A percentile compares a stretch with the other conserved stretches of the same genome.
Evolutionary conservation across 2,329 filamentous ascomycete genomes (phyloP).

Genomic region (Dactylellina cionopaga): DNA sequence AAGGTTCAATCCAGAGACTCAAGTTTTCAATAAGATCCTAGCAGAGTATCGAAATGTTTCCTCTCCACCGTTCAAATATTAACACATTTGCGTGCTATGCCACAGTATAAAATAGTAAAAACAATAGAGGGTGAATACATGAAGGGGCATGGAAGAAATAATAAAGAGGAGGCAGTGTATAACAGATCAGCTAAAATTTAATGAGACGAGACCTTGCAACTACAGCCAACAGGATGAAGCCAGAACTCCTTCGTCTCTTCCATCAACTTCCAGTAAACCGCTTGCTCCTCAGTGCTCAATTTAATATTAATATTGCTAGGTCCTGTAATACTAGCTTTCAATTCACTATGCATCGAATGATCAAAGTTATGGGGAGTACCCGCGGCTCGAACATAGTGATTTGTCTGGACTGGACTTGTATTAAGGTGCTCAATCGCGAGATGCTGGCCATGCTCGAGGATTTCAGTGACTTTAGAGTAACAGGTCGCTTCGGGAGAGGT

Average conservation of each 20-base stretch:
- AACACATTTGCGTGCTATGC: too few species aligned
- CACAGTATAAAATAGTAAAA: too few species aligned
- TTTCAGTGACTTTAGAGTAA: constrained; percentile 18
- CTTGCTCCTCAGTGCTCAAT: constrained; percentile 21
- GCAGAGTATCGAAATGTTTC: too few species aligned
- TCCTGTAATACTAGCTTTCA: constrained; percentile 2
- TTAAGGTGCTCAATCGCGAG: constrained; percentile 21
- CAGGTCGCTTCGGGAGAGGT: constrained; percentile 11
- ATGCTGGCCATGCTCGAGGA: constrained; percentile 39
- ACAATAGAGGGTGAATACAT: too few species aligned
- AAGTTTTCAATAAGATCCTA: too few species aligned
- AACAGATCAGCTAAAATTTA: too few species aligned
- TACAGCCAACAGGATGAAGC: constrained; percentile 24
- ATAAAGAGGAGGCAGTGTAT: too few species aligned
- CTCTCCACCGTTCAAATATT: too few species aligned
- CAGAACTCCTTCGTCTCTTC: constrained; percentile 18
- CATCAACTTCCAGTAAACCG: constrained; percentile 16
- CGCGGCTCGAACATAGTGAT: constrained; percentile 19
- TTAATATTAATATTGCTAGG: background rate
- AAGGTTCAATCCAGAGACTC: too few species aligned
- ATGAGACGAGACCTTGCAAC: background rate
- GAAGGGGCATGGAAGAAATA: too few species aligned
- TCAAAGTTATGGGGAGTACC: constrained; percentile 31
- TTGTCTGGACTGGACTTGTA: background rate
- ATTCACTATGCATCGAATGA: constrained; percentile 23